Evolutionary conservation across 1,284 basidiomycete genomes (phyloP).

Genomic region (Malassezia obtusa): DNA sequence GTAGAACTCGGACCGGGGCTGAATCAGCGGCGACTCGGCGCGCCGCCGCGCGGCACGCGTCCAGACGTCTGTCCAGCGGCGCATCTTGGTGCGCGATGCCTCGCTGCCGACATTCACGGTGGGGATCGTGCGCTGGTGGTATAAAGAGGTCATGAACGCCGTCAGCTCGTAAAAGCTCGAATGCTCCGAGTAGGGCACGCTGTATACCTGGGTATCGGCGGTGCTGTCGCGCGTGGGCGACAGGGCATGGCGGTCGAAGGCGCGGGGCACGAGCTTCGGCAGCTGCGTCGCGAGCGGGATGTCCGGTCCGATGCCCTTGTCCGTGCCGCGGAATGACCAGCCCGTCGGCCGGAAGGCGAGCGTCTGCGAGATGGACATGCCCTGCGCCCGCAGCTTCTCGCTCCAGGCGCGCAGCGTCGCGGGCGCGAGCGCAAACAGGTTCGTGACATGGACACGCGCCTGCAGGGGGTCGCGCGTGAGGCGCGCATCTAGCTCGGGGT

Average conservation of each 20-base stretch:
- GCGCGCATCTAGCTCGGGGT: slow-evolving; percentile 64
- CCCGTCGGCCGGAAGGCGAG: slow-evolving; percentile 85
- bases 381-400: slow-evolving; percentile 57
- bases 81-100: slow-evolving; percentile 49
- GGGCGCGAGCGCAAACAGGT: slow-evolving; percentile 65
- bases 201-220: slow-evolving; percentile 59
- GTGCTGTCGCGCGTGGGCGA: slow-evolving; percentile 65
- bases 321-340: slow-evolving; percentile 72
- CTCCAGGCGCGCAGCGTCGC: slow-evolving; percentile 68
- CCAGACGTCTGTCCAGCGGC: slow-evolving; percentile 41
- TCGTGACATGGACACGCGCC: slow-evolving; percentile 76
- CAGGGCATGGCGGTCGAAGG: slow-evolving; percentile 62
- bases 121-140: slow-evolving; percentile 9
- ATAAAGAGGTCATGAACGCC: slow-evolving; percentile 2
- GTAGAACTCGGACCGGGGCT: slow-evolving; percentile 20
- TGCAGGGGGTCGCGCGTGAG: slow-evolving; percentile 65
- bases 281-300: slow-evolving; percentile 49
- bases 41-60: slow-evolving; percentile 24
- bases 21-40: slow-evolving; percentile 13
- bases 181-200: slow-evolving; percentile 92
- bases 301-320: slow-evolving; percentile 51
- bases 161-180: slow-evolving; percentile 51
- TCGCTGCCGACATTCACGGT: slow-evolving; percentile 69
- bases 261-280: slow-evolving; percentile 57
- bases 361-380: slow-evolving; percentile 63